Evolutionary conservation across 139 green algal species (phyloP), one percentile per base, ranked within the genome.

Genomic region (Chlamydomonas sp.): DNA sequence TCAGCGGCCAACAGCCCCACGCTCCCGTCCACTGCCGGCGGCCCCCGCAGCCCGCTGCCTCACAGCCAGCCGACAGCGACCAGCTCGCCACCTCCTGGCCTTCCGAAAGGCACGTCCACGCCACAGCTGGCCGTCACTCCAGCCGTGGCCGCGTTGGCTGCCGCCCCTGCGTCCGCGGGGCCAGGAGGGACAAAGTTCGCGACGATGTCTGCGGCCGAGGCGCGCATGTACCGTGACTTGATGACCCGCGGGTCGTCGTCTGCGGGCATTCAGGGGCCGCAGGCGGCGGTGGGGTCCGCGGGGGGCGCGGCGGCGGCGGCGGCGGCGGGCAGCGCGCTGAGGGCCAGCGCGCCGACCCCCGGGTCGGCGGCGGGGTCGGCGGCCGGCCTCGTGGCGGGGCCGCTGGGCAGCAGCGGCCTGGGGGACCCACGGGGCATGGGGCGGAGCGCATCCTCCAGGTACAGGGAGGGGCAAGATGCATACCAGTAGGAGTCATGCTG

Each of bases 151-250:
- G 31, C 31, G 31, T 49, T 49, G 31, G 31, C 31, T 49, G 31
- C 31, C 31, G 31, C 31, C 31, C 31, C 31, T 49, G 31, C 31
- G 31, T 49, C 31, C 12, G 9, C 71, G 72, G 17, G 3, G 7
- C 9, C 49, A 14, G 68, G 18, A 2, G 20, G 10, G 0, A 59
- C 49, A 2, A 86, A 80, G 71, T 86, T 80, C 59, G 67, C 71
- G 14, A 86, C 82, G 60, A 86, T 86, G 82, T 86, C 82, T 0
- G 63, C 82, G 6, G 82, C 82, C 7, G 82, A 86, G n/a, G 71
- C 71, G 60, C 82, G 82, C 61, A 86, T 86, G 69, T 86, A 80
- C 71, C 60, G 82, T 0, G 82, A 86, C 31, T 9, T 86, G 0
- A 61, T 86, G 71, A 3, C 63, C 12, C 63, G 73, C 31, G 67